phyloP scores from a whole-genome alignment of 1,284 basidiomycete genomes.

The Meripilus lineatus region DNA sequence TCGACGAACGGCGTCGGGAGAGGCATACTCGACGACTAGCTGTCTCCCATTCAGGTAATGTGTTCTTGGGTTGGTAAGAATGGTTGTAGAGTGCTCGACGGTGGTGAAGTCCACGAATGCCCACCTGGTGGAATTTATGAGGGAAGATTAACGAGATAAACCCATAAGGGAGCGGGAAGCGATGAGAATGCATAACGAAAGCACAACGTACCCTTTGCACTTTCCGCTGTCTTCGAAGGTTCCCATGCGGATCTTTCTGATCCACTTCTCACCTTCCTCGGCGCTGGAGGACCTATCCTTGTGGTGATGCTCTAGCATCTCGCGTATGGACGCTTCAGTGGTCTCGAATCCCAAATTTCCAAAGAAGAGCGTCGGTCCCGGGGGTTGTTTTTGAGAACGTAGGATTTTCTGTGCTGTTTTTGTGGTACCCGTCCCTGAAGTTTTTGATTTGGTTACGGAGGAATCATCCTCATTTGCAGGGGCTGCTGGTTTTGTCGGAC shows the following conservation, averaged over 20 bases:
- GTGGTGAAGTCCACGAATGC: constrained; percentile 92
- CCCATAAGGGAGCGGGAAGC: not conserved
- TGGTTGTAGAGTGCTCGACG: constrained; percentile 74
- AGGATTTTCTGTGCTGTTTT: constrained; percentile 85
- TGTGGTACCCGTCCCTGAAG: constrained; percentile 43
- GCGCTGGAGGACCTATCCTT: constrained; percentile 13
- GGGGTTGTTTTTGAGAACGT: constrained; percentile 75
- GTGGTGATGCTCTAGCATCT: constrained; percentile 67
- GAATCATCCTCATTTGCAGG: constrained; percentile 30
- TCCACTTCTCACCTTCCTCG: constrained; percentile 44
- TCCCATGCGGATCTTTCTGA: constrained; percentile 88
- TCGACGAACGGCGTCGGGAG: constrained; percentile 77
- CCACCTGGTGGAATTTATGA: constrained; percentile 51
- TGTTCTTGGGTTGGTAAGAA: constrained; percentile 82
- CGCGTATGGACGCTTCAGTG: constrained; percentile 72
- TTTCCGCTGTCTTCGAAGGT: constrained; percentile 93
- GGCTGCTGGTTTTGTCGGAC: constrained; percentile 38
- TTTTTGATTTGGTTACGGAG: not conserved
- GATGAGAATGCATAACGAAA: not conserved
- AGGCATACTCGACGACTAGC: constrained; percentile 86
- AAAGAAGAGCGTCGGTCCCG: constrained; percentile 81
- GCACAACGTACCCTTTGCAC: constrained; percentile 82
- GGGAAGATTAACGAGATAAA: not conserved
- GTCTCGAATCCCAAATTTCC: constrained; percentile 88
- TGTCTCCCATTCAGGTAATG: constrained; percentile 80